Base-by-base conservation (phyloP, 768 basidiomycete genomes). In the Boletus tomentosulus region DNA sequence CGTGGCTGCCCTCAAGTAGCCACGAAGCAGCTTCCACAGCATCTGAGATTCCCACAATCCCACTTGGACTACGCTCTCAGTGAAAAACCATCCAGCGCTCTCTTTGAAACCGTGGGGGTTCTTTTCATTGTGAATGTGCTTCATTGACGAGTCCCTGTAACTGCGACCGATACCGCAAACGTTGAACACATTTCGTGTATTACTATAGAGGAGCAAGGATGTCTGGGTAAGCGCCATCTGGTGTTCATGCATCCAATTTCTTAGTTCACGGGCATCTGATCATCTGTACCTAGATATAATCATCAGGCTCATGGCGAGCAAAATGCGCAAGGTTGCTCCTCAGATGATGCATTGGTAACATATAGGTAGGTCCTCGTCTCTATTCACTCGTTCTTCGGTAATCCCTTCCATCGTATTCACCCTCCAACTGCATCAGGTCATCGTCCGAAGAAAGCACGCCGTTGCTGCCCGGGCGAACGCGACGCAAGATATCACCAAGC, bases 401-500 rank as follows among this genome's bases (percentile, higher is more conserved):
- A 28, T 24, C 38, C 16, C 13, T 16, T 22, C 25, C 11, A 12
- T n/a, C 12, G 15, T 8, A 24, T 22, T 25, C 2, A n/a, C 12
- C 33, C 1, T 31, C 15, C 10, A 12, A 24, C 19, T 4, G 3
- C 9, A 8, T 19, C 16, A 57, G 52, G 15, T 1, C 44, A 1
- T 15, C 58, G 1, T 39, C 52, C 4, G 53, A 51, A 34, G 59
- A 63, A 43, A 25, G 33, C 5, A 38, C 41, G 1, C 56, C 56
- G 3, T 28, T 63, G n/a, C 16, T 64, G 2, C 52, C 49, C 1
- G 62, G 51, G 10, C 50, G 33, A 34, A n/a, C 24, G 0, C 53
- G 2, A 4, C 44, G 16, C 27, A 27, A 13, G 39, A 39, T 53
- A 27, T 57, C 62, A 6, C 37, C 1, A 4, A 9, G 15, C 3